phyloP scores from a whole-genome alignment of 352 stramenopile genomes.

The Albugo candida region DNA sequence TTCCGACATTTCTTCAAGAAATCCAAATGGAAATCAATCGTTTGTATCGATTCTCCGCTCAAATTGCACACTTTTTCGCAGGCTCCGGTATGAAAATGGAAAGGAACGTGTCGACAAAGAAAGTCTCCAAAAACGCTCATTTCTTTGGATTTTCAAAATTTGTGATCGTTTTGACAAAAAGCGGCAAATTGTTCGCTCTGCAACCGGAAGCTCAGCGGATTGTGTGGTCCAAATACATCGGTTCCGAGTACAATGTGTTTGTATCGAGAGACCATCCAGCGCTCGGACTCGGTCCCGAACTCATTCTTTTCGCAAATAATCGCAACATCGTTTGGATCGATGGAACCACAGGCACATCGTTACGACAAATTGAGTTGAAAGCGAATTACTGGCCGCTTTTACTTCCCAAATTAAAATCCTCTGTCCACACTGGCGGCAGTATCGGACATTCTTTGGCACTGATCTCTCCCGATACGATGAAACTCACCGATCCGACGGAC shows the following conservation, averaged over 20 bases:
- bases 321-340: conserved; percentile 50
- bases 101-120: conserved; percentile 7
- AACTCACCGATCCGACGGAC: no score
- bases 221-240: conserved; percentile 48
- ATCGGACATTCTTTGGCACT: conserved; percentile 38
- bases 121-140: conserved; percentile 41
- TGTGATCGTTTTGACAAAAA: conserved; percentile 48
- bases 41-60: conserved; percentile 21
- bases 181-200: conserved; percentile 62
- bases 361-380: conserved; percentile 13
- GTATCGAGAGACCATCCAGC: conserved; percentile 63
- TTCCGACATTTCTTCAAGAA: conserved; percentile 55
- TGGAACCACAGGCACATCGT: conserved; percentile 29
- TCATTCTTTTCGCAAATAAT: conserved; percentile 43
- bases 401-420: conserved; percentile 54
- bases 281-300: conserved; percentile 40
- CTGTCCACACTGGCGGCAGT: conserved; percentile 33
- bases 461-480: conserved; percentile 13
- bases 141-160: conserved; percentile 76
- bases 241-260: conserved; percentile 44
- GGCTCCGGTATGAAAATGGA: conserved; percentile 23
- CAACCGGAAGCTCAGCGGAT: conserved; percentile 52
- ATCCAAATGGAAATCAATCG: conserved; percentile 33
- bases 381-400: conserved; percentile 36
- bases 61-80: conserved; percentile 24